Conservation (phyloP, 108 stramenopile genomes). For the Craspedostauros australis region DNA sequence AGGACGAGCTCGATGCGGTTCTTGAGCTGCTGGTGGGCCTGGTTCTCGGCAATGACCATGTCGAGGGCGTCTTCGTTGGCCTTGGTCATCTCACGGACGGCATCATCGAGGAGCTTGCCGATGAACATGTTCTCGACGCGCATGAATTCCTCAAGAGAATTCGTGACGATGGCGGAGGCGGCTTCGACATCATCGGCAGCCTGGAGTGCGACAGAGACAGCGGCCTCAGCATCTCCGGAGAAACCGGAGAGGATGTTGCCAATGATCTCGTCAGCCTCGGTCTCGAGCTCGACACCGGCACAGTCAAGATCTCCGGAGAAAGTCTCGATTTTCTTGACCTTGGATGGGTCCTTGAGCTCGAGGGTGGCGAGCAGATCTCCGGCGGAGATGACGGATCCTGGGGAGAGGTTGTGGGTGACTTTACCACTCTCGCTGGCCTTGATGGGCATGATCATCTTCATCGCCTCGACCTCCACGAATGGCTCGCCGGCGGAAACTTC, state of each 20-base stretch:
- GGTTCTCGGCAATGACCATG: constrained; percentile 73
- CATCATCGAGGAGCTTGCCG: constrained; percentile 79
- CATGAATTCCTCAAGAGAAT: constrained; percentile 72
- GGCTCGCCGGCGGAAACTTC: constrained; percentile 86
- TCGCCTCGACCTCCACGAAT: constrained; percentile 93
- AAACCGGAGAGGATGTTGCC: constrained; percentile 72
- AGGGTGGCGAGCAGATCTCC: constrained; percentile 94
- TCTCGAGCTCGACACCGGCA: constrained; percentile 29
- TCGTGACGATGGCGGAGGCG: constrained; percentile 52
- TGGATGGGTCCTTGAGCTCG: constrained; percentile 90
- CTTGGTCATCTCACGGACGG: constrained; percentile 84
- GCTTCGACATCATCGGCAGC: constrained; percentile 32
- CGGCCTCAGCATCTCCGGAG: constrained; percentile 54
- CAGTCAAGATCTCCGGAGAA: constrained; percentile 79
- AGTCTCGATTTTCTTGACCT: constrained; percentile 89
- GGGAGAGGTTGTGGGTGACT: constrained; percentile 85
- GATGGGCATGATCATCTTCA: constrained; percentile 96
- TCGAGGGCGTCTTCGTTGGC: constrained; percentile 67
- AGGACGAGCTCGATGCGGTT: constrained; percentile 42
- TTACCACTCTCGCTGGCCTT: constrained; percentile 94
- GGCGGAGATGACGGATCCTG: constrained; percentile 92
- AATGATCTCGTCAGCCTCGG: constrained; percentile 30
- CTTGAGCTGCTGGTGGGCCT: constrained; percentile 69
- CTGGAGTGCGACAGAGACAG: constrained; percentile 44
- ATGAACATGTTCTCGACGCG: constrained; percentile 84